Evolutionary conservation across 495 filamentous ascomycete genomes (phyloP).

Genomic region (Penicillium arizonense): DNA sequence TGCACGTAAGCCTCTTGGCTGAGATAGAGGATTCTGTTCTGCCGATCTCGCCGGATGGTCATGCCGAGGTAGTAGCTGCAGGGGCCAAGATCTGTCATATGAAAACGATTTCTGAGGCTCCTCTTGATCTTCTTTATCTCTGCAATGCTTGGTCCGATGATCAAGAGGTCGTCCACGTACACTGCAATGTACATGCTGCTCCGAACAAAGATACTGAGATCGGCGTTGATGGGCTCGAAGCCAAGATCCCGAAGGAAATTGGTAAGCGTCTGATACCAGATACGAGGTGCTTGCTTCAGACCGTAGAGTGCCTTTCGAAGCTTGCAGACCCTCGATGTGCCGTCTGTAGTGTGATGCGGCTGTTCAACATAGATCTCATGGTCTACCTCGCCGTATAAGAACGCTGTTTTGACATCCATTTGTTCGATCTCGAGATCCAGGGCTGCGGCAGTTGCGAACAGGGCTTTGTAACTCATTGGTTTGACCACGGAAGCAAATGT

Average conservation of each 20-base stretch:
- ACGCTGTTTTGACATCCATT: too few relatives aligned
- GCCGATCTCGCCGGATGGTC: constrained; percentile 16
- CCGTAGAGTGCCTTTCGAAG: too few relatives aligned
- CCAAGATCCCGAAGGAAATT: constrained; percentile 28
- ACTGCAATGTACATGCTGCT: constrained; percentile 25
- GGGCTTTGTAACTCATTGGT: constrained; percentile 27
- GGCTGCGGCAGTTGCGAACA: too few relatives aligned
- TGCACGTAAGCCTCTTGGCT: constrained; percentile 22
- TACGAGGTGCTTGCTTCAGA: too few relatives aligned
- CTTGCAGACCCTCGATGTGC: too few relatives aligned
- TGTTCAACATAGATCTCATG: too few relatives aligned
- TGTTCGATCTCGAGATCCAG: too few relatives aligned
- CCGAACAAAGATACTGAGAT: constrained; percentile 23
- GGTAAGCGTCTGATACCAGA: too few relatives aligned
- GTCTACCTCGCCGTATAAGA: too few relatives aligned
- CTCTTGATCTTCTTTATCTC: constrained; percentile 28
- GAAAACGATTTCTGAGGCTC: constrained; percentile 19
- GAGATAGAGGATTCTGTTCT: constrained; percentile 19
- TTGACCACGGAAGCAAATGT: constrained; percentile 43
- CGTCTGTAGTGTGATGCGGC: too few relatives aligned
- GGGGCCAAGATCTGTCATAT: constrained; percentile 31
- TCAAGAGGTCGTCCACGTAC: constrained; percentile 36
- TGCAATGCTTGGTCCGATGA: constrained; percentile 17
- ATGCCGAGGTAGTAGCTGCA: constrained; percentile 36
- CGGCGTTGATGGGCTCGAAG: constrained; percentile 20